Conservation (phyloP, 331 rosid genomes). For the Malus hybrid region DNA sequence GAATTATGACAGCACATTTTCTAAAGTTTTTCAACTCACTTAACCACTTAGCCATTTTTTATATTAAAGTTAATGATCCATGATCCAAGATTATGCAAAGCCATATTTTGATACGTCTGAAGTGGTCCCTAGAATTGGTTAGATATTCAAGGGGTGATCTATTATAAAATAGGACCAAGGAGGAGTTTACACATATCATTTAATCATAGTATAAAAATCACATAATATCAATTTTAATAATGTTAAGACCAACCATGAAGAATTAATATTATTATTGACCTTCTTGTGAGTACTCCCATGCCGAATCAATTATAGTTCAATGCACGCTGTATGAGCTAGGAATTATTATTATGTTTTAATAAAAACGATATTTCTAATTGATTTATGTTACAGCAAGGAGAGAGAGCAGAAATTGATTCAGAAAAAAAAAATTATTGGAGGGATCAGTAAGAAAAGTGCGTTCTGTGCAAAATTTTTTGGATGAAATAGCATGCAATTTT, state of each 20-base stretch:
- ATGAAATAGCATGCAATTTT: no score
- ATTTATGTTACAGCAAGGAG: no score
- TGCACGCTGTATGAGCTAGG: background rate
- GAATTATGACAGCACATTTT: no score
- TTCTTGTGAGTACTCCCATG: no score
- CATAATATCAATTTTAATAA: background rate
- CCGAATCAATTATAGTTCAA: background rate
- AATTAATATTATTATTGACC: background rate
- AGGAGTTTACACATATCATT: background rate
- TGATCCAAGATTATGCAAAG: background rate
- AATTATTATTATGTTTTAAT: no score
- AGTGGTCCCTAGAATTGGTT: background rate
- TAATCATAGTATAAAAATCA: background rate
- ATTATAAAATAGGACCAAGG: background rate
- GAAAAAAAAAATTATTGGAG: no score
- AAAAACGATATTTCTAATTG: no score
- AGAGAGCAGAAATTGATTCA: fast-evolving
- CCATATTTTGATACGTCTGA: background rate
- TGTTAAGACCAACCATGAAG: background rate
- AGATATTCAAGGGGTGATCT: no score
- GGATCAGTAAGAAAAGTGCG: no score
- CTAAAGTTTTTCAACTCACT: background rate
- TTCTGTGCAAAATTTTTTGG: fast-evolving
- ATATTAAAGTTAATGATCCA: background rate
- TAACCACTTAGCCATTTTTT: background rate